Conservation (phyloP, 495 filamentous ascomycete genomes). For the Acidiella bohemica region DNA sequence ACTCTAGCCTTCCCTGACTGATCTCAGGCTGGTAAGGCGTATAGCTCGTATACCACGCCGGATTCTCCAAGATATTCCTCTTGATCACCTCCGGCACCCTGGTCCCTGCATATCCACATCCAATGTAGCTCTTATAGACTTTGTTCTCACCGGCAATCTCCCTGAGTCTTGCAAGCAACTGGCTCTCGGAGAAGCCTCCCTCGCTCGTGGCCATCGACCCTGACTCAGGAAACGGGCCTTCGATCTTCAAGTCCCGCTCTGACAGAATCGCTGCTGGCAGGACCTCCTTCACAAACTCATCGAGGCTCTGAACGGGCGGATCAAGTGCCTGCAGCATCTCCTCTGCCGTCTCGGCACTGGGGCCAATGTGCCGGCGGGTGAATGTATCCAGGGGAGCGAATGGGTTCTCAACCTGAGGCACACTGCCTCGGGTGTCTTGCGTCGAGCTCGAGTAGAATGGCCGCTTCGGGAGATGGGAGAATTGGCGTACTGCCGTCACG, state of each 20-base stretch:
- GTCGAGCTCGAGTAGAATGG: slow-evolving; percentile 20
- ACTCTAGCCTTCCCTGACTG: slow-evolving; percentile 70
- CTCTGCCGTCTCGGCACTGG: slow-evolving; percentile 53
- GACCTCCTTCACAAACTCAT: slow-evolving; percentile 83
- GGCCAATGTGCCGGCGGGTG: slow-evolving; percentile 82
- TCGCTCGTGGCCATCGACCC: slow-evolving; percentile 9
- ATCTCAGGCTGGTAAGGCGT: slow-evolving; percentile 98
- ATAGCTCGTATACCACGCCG: slow-evolving; percentile 98
- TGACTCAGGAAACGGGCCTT: slow-evolving; percentile 21
- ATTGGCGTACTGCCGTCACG: background rate
- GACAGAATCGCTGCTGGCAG: slow-evolving; percentile 76
- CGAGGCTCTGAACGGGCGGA: slow-evolving; percentile 58
- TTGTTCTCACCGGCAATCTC: slow-evolving; percentile 54
- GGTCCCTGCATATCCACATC: slow-evolving; percentile 78
- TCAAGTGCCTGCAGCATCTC: slow-evolving; percentile 74
- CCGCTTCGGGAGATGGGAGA: background rate
- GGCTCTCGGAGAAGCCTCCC: slow-evolving; percentile 50
- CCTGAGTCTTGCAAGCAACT: slow-evolving; percentile 49
- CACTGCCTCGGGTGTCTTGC: slow-evolving; percentile 9
- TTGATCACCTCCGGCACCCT: slow-evolving; percentile 84
- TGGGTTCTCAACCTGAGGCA: slow-evolving; percentile 7
- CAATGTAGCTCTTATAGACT: slow-evolving; percentile 57
- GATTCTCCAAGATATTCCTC: slow-evolving; percentile 84
- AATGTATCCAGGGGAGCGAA: slow-evolving; percentile 49
- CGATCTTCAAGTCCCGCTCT: slow-evolving; percentile 43